Conservation (phyloP, 2,329 filamentous ascomycete genomes). For the Ophiostoma triangulosporum region DNA sequence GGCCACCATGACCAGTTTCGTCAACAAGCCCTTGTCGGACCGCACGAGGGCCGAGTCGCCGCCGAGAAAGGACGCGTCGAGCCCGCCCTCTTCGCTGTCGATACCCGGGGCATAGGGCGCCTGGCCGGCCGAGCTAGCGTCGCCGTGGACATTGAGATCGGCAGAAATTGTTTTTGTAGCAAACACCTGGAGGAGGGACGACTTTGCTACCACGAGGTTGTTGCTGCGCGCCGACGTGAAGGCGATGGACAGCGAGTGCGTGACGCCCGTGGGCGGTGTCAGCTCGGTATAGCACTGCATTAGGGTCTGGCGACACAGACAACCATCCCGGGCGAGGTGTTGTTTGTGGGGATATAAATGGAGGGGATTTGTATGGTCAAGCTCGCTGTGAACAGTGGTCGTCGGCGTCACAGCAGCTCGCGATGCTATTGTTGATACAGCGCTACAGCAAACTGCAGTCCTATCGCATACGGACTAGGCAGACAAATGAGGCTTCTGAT, state of each 20-base stretch:
- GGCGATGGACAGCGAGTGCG: constrained; percentile 67
- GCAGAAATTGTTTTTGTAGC: constrained; percentile 52
- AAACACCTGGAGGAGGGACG: constrained; percentile 87
- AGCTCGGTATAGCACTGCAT: constrained; percentile 99
- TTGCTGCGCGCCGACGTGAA: constrained; percentile 62
- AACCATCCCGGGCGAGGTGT: constrained; percentile 4
- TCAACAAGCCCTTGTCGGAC: constrained; percentile 50
- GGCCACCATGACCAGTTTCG: constrained; percentile 70
- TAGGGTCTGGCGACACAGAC: constrained; percentile 14
- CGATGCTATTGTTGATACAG: not conserved
- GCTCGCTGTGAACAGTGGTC: not conserved
- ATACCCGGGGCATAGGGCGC: constrained; percentile 20
- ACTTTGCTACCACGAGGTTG: constrained; percentile 85
- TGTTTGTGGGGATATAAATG: not conserved
- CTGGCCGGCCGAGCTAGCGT: constrained; percentile 23
- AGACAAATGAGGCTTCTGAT: constrained; percentile 1
- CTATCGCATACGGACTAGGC: constrained; percentile 3
- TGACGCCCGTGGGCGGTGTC: constrained; percentile 85
- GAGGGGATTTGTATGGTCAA: not conserved
- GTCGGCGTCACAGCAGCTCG: not conserved
- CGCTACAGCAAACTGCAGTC: not conserved
- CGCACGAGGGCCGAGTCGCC: constrained; percentile 47
- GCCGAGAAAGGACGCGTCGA: constrained; percentile 53
- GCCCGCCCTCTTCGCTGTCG: constrained; percentile 50
- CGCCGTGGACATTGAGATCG: constrained; percentile 39